Conservation (phyloP, 176 grass and related monocot genomes). For the Areca catechu region DNA sequence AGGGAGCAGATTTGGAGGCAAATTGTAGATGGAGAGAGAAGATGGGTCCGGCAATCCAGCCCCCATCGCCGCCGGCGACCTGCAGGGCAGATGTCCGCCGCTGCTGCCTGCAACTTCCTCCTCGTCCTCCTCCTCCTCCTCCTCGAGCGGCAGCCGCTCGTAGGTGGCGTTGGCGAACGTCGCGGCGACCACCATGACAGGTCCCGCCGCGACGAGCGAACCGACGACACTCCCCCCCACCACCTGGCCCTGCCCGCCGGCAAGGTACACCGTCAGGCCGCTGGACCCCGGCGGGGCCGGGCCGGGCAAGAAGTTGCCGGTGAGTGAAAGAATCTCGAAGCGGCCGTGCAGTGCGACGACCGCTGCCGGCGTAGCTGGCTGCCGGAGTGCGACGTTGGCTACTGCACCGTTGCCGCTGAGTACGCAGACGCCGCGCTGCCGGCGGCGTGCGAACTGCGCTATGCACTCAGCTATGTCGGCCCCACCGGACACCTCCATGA, state of each 20-base stretch:
- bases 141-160: slow-evolving; percentile 18
- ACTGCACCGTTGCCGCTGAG: slow-evolving; percentile 10
- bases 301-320: slow-evolving; percentile 14
- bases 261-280: slow-evolving; percentile 14
- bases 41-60: slow-evolving; percentile 1
- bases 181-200: slow-evolving; percentile 13
- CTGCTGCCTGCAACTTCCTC: background rate
- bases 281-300: slow-evolving; percentile 3
- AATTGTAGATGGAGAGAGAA: slow-evolving; percentile 20
- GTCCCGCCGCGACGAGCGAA: background rate
- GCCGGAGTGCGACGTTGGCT: slow-evolving; percentile 18
- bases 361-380: slow-evolving; percentile 3
- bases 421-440: slow-evolving; percentile 19
- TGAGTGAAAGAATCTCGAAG: slow-evolving; percentile 17
- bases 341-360: slow-evolving; percentile 14
- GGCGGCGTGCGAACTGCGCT: slow-evolving; percentile 15
- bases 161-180: slow-evolving; percentile 21
- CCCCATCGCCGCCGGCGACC: background rate
- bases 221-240: slow-evolving; percentile 15
- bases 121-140: slow-evolving; percentile 14
- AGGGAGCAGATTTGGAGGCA: slow-evolving; percentile 19
- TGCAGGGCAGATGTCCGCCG: slow-evolving; percentile 2
- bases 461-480: slow-evolving; percentile 16
- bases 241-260: slow-evolving; percentile 19
- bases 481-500: slow-evolving; percentile 9